Base-by-base conservation (phyloP, 2,329 filamentous ascomycete genomes). In the Sclerotinia trifoliorum region DNA sequence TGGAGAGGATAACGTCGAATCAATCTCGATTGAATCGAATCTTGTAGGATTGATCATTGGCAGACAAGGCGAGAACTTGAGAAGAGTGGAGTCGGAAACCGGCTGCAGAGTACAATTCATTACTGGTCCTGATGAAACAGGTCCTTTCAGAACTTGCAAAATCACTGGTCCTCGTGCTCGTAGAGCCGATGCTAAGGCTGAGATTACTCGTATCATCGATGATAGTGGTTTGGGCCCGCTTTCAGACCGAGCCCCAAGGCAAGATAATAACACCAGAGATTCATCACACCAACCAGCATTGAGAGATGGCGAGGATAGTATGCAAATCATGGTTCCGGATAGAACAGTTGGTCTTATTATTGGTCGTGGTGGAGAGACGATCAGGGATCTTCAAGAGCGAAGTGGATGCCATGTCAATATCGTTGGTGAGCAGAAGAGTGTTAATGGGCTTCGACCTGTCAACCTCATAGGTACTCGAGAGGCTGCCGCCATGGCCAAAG, bases 401-500 rank as follows among this genome's bases (percentile, higher is more conserved):
- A 95, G 91, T 75, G 92, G 91, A n/a, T 97, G 93, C 78, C 94
- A 97, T 79, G 93, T 97, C 78, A 97, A 97, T 79, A 97, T 97
- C 76, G 92, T 96, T 52, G 91, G 91, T 75, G 93, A 97, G 80
- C 92, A 92, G 73, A 96, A 96, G 84, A 96, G 92, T 77, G 86
- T 96, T 73, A 96, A 96, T 77, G 93, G 93, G 56, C 83, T 96
- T 70, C 88, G 93, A 63, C 93, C 94, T 39, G 93, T 97, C 71
- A 97, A 97, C 78, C 84, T 97, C 61, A 96, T 96, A 73, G 93
- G 93, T 69, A 88, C 89, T 54, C 86, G 86, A 54, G 86, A 89
- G 74, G 89, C 92, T 65, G 90, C 92, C 61, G 87, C 88, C 58
- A 86, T 87, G 71, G 93, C 93, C 51, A 94, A 95, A 80, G 91